A percentile compares a stretch with the other conserved stretches of the same genome.
Evolutionary conservation across 2,329 filamentous ascomycete species (phyloP).

Genomic region (Tolypocladium endophyticum): DNA sequence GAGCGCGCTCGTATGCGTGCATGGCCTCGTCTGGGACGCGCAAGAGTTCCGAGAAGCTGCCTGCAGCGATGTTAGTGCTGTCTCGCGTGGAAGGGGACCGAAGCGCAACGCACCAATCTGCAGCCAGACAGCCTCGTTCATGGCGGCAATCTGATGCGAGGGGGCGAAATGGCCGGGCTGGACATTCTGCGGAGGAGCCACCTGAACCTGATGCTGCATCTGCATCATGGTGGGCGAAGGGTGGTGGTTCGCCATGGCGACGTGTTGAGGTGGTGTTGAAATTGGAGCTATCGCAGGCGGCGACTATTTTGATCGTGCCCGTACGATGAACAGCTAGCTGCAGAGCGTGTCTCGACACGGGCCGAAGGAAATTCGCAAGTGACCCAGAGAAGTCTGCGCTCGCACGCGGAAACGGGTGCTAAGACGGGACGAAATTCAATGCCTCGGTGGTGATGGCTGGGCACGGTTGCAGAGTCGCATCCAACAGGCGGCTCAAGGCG

Average conservation of each 20-base stretch:
- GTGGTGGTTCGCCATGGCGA: conserved; percentile 65
- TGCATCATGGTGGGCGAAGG: conserved; percentile 72
- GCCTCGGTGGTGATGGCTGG: conserved; percentile 1
- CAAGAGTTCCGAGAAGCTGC: conserved; percentile 76
- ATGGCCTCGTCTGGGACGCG: conserved; percentile 83
- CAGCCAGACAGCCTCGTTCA: conserved; percentile 87
- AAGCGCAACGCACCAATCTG: conserved; percentile 67
- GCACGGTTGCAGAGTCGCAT: neutral
- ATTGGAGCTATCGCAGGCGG: conserved; percentile 8
- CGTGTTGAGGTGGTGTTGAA: neutral
- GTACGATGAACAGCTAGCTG: conserved; percentile 10
- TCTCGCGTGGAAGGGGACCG: neutral
- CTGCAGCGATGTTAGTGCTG: conserved; percentile 31
- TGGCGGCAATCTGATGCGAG: conserved; percentile 62
- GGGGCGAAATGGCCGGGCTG: conserved; percentile 50
- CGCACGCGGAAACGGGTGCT: neutral
- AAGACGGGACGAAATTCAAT: conserved; percentile 2
- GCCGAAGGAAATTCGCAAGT: neutral
- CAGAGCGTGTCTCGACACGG: conserved; percentile 4
- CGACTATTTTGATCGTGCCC: neutral
- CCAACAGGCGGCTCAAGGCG: neutral
- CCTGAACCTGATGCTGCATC: conserved; percentile 49
- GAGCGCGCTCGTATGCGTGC: conserved; percentile 79
- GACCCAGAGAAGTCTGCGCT: neutral
- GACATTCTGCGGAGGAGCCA: conserved; percentile 42